Evolutionary conservation across 2,329 filamentous ascomycete genomes (phyloP).

Genomic region (Tothia fuscella): DNA sequence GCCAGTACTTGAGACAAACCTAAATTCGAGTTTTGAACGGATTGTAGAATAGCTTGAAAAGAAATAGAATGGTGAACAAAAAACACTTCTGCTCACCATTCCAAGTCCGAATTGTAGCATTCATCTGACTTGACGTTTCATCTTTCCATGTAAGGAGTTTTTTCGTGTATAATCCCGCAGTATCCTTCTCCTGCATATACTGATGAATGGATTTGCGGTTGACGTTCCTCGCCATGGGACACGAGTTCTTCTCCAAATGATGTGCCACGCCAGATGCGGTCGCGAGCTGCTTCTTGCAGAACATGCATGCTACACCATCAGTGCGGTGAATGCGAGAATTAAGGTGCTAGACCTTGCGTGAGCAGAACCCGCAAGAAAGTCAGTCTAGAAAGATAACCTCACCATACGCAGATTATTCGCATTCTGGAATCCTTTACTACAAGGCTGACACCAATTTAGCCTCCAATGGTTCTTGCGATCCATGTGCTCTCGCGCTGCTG

Average conservation of each 20-base stretch:
- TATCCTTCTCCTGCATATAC: slow-evolving; percentile 36
- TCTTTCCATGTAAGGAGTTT: slow-evolving; percentile 37
- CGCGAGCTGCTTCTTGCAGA: slow-evolving; percentile 36
- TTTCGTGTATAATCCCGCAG: slow-evolving; percentile 37
- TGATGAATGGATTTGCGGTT: slow-evolving; percentile 38
- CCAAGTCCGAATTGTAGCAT: slow-evolving; percentile 30
- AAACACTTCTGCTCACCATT: no score
- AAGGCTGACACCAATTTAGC: slow-evolving; percentile 16
- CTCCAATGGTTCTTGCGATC: slow-evolving; percentile 13
- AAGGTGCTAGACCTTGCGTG: slow-evolving; percentile 36
- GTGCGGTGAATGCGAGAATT: slow-evolving; percentile 41
- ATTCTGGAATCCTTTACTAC: slow-evolving; percentile 21
- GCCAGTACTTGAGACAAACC: no score
- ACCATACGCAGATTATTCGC: slow-evolving; percentile 20
- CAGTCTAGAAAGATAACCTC: not conserved
- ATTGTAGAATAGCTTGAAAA: no score
- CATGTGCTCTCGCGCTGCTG: slow-evolving; percentile 19
- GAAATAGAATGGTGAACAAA: no score
- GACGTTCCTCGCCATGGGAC: slow-evolving; percentile 32
- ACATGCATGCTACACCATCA: slow-evolving; percentile 38
- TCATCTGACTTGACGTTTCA: slow-evolving; percentile 16
- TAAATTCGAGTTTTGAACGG: no score
- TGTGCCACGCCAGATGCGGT: slow-evolving; percentile 43
- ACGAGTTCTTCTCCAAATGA: slow-evolving; percentile 46
- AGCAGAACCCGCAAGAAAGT: no score